These are phyloP conservation scores for Fusarium albosuccineum DNA, from an alignment of 2,329 filamentous ascomycete genomes.

Conservation along the genomic window DNA sequence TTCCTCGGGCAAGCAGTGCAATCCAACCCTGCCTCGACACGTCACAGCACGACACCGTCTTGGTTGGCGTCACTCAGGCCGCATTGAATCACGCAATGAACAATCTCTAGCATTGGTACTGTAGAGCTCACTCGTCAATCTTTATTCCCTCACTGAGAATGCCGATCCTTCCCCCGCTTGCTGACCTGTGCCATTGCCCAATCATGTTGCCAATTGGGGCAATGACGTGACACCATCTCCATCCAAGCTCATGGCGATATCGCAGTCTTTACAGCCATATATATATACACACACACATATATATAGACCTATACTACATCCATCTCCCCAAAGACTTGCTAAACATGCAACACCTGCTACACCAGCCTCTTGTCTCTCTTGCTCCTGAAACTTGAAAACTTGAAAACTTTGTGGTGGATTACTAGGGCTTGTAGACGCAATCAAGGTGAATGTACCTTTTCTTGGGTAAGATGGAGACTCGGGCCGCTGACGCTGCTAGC, in stretches of 20 bases:
- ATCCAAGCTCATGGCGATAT: slow-evolving; percentile 7
- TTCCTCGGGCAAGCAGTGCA: background rate
- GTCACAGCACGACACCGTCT: slow-evolving; percentile 13
- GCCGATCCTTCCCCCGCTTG: background rate
- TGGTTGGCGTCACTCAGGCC: slow-evolving; percentile 4
- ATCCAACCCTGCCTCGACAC: slow-evolving; percentile 18
- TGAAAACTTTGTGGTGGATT: slow-evolving; percentile 18
- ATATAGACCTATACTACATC: background rate
- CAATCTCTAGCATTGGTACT: background rate
- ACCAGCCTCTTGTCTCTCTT: background rate
- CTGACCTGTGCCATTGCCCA: slow-evolving; percentile 9
- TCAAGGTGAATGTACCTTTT: slow-evolving; percentile 44
- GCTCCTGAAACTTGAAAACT: background rate
- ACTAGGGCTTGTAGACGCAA: slow-evolving; percentile 32
- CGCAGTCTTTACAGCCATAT: background rate
- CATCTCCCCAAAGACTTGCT: no score
- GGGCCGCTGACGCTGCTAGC: slow-evolving; percentile 38
- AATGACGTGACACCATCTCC: slow-evolving; percentile 20
- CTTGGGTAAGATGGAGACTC: slow-evolving; percentile 31
- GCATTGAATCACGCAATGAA: slow-evolving; percentile 25
- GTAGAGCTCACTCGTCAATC: background rate
- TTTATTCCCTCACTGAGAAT: slow-evolving; percentile 20
- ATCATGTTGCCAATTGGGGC: background rate
- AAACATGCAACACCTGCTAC: background rate
- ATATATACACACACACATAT: background rate